Conservation (phyloP, 306 rosid species). For the Parietaria judaica region DNA sequence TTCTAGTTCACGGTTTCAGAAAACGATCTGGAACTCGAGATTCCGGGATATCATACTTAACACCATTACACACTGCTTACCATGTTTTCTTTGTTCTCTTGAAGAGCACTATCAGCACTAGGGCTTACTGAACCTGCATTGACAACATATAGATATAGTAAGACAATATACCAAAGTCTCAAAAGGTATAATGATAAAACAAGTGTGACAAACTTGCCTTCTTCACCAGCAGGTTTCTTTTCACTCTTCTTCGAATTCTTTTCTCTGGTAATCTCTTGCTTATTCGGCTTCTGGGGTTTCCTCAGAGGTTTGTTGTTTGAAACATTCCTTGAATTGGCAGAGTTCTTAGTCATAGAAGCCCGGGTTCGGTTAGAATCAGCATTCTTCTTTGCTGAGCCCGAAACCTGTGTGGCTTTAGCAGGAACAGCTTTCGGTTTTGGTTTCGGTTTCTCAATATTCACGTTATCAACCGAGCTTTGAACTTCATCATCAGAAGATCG, state of each 20-base stretch:
- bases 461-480: slow-evolving; percentile 41
- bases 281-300: slow-evolving; percentile 46
- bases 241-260: slow-evolving; percentile 37
- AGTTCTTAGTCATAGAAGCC: slow-evolving; percentile 30
- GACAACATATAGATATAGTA: slow-evolving; percentile 7
- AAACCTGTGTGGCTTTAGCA: slow-evolving; percentile 33
- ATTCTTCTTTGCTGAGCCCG: slow-evolving; percentile 35
- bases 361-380: slow-evolving; percentile 29
- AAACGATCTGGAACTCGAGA: too few relatives aligned
- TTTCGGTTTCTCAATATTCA: slow-evolving; percentile 39
- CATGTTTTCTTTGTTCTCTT: slow-evolving; percentile 67
- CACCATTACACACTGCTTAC: slow-evolving; percentile 17
- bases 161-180: slow-evolving; percentile 5
- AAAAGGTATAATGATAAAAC: not conserved
- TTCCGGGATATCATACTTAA: too few relatives aligned
- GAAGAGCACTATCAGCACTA: slow-evolving; percentile 21
- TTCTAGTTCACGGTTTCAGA: too few relatives aligned
- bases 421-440: slow-evolving; percentile 44
- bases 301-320: slow-evolving; percentile 31
- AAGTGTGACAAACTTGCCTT: slow-evolving; percentile 31
- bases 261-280: slow-evolving; percentile 31
- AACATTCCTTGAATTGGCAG: slow-evolving; percentile 35
- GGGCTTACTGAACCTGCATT: slow-evolving; percentile 33
- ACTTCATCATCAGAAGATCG: slow-evolving; percentile 70
- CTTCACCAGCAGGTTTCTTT: slow-evolving; percentile 30